Conservation (phyloP, 257 asterid species). For the Rubia yunnanensis region DNA sequence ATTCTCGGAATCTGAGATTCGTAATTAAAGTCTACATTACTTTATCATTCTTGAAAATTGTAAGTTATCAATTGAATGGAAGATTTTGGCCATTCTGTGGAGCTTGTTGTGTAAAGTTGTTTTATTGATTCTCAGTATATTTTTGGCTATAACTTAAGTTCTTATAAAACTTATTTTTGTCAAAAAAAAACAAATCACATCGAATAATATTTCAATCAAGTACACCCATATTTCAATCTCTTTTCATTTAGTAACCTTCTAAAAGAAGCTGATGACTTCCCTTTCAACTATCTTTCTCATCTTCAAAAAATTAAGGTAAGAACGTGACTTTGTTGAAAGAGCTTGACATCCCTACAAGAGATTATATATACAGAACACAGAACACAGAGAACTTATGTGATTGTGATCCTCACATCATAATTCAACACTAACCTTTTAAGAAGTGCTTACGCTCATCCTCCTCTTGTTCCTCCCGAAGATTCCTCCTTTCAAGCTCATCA, state of each 20-base stretch:
- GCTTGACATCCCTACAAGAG: not conserved
- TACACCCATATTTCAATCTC: no score
- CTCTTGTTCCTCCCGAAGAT: slow-evolving; percentile 71
- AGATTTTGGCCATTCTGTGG: no score
- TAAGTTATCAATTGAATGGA: no score
- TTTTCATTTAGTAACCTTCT: slow-evolving; percentile 55
- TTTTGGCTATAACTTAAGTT: no score
- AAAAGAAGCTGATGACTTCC: slow-evolving; percentile 68
- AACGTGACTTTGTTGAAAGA: not conserved
- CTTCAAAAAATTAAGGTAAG: slow-evolving; percentile 32
- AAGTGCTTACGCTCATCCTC: slow-evolving; percentile 78
- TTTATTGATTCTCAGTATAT: no score
- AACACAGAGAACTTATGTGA: not conserved
- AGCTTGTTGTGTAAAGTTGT: no score
- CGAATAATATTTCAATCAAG: not conserved
- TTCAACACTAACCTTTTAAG: slow-evolving; percentile 43
- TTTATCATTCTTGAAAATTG: no score
- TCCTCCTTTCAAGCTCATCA: slow-evolving; percentile 63
- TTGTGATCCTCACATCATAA: slow-evolving; percentile 1
- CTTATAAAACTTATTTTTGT: no score
- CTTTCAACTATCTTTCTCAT: slow-evolving; percentile 82
- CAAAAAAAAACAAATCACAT: not conserved
- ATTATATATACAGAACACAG: not conserved
- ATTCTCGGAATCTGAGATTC: not conserved
- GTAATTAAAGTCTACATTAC: not conserved